A percentile compares a stretch with the other conserved stretches of the same genome.
These are phyloP conservation scores for Bipolaris sorokiniana DNA, from an alignment of 2,329 filamentous ascomycete genomes.

Conservation along the genomic window DNA sequence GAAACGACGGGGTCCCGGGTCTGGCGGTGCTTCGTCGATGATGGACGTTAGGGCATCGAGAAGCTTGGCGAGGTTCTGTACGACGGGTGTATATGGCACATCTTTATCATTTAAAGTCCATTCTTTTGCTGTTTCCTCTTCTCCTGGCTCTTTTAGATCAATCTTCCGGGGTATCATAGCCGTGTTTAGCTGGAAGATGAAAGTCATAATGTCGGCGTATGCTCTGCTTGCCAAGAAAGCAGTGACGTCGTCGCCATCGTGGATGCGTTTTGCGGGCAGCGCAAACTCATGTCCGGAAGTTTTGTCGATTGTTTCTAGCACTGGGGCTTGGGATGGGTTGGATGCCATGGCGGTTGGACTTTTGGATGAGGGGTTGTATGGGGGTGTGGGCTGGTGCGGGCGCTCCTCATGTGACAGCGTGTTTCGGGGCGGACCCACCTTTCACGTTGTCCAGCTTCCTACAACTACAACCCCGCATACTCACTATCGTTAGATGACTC, in stretches of 20 bases:
- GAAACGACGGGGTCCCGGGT: slow-evolving; percentile 84
- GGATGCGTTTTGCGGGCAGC: slow-evolving; percentile 78
- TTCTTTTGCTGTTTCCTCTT: slow-evolving; percentile 54
- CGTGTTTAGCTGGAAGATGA: slow-evolving; percentile 87
- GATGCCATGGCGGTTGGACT: slow-evolving; percentile 32
- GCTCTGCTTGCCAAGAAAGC: slow-evolving; percentile 81
- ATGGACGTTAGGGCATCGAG: slow-evolving; percentile 69
- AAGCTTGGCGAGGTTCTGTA: slow-evolving; percentile 70
- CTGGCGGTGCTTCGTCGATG: slow-evolving; percentile 80
- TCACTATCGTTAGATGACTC: slow-evolving; percentile 4
- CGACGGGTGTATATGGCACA: slow-evolving; percentile 59
- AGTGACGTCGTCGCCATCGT: slow-evolving; percentile 81
- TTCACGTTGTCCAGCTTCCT: slow-evolving; percentile 6
- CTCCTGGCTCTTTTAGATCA: slow-evolving; percentile 38
- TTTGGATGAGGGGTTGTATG: slow-evolving; percentile 6
- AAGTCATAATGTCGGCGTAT: slow-evolving; percentile 85
- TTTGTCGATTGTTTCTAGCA: slow-evolving; percentile 32
- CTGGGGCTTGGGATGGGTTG: slow-evolving; percentile 21
- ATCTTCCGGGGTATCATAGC: slow-evolving; percentile 76
- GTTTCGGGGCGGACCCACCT: slow-evolving; percentile 16
- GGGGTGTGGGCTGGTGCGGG: slow-evolving; percentile 5
- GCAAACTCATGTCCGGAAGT: slow-evolving; percentile 58
- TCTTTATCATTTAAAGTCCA: slow-evolving; percentile 57
- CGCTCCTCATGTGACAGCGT: slow-evolving; percentile 29
- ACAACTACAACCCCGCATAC: slow-evolving; percentile 5